Base-by-base conservation (phyloP, 148 eudicot species). In the Arctostaphylos glauca region DNA sequence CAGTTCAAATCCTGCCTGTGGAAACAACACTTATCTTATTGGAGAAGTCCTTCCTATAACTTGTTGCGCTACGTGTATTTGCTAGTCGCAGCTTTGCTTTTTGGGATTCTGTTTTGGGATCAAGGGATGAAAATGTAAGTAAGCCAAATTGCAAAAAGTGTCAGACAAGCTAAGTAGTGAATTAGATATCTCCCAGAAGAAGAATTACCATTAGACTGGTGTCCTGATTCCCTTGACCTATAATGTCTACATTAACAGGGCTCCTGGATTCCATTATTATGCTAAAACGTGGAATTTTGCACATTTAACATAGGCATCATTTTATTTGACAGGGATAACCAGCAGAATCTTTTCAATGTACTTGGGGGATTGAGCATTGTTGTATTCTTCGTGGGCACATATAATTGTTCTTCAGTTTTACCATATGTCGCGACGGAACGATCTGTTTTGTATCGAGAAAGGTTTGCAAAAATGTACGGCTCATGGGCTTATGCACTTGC, bases 41-140 rank as follows among this genome's bases (percentile, higher is more conserved):
- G 98, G 98, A 91, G 98, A 91, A 95, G 87, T 83, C 97, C 98
- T 72, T 85, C 97, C 2, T 95, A 93, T 87, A 95, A 87, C 88
- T 79, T 93, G 85, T 79, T n/a, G 77, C 95, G 95, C 50, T 70
- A 76, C 5, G 12, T 81, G 1, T 83, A 64, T 84, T 71, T 81
- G 74, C 78, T 92, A 49, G 3, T 90, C 18, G 46, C 91, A 43
- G 88, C 97, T 62, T 56, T 91, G 19, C 70, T 91, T 74, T 92
- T 91, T 9, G 94, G 95, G 60, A 16, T 91, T 58, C 78, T 95
- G 52, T 95, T 90, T 84, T 95, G 97, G 98, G 84, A 84, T 86
- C 90, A 88, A 83, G 98, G 94, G 64, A 83, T 23, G 66, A 85
- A 89, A 76, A 80, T 95, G 98, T 93, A 90, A 91, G 94, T 88